Evolutionary conservation across 257 asterid species (phyloP), one percentile per base, ranked within the genome.

Genomic region (Lycium barbarum): DNA sequence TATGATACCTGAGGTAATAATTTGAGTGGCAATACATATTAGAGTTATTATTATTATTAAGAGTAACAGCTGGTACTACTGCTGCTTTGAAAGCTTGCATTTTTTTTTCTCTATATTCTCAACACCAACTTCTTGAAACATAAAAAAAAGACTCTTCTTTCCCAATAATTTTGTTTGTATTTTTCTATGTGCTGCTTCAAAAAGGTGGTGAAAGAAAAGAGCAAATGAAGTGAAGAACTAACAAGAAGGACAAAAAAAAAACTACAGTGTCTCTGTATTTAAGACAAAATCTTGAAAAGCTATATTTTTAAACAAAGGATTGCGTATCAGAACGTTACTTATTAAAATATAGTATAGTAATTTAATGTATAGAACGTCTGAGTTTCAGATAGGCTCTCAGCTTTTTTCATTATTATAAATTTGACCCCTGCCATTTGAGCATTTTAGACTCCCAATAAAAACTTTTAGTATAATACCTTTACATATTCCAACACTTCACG

Each of bases 1-100:
- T 12, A 15, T 45, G 1, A 33, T 38, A 95, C 99, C 99, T 92
- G 88, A 90, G 91, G 88, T 90, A 91, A 86, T 91, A 91, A 83
- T 92, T 88, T 76, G 95, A 85, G 83, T 87, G 93, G 93, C 93
- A 91, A 86, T 89, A 94, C 82, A 91, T 87, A 85, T 90, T 93
- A 80, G 92, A 87, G 86, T 54, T 70, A 40, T 22, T 14, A 43
- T 49, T 74, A 76, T 84, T 90, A 58, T 89, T 80, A 73, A 88
- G 84, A 47, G 90, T 14, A 84, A 84, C 82, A 65, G 87, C 59
- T 18, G 90, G 61, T n/a, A 86, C 84, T 20, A 65, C 62, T 67
- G 91, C 76, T 76, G 90, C 81, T 88, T 87, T 88, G 88, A 87
- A 95, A 86, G 89, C 90, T 80, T 90, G 95, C 98, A 93, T 93